Base-by-base conservation (phyloP, 208 protist species). In the Dictyostelium gargantuum region DNA sequence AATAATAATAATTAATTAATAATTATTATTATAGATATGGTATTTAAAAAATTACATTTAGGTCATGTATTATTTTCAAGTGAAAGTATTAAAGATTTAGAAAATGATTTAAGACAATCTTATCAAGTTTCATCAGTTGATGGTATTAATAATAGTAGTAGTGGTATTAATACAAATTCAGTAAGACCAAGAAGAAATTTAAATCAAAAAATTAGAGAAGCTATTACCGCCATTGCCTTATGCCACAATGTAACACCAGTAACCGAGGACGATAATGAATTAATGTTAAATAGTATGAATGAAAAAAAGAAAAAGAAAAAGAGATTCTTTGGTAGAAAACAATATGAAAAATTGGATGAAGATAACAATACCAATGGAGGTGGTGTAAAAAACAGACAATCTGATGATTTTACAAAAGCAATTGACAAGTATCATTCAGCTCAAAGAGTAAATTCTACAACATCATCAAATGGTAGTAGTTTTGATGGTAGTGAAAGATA, bases 231-330 rank as follows among this genome's bases (percentile, higher is more conserved):
- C 4, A 95, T 99, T 42, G 98, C 98, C 6, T 86, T 99, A 19
- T 99, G 98, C 92, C 98, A 99, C 95, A 99, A 99, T 91, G 99
- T 99, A 3, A 99, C 98, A 56, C 98, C 98, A 11, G 97, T 99
- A 1, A 52, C 95, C n/a, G 91, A 95, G 1, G 56, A 80, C n/a
- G 97, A 97, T 40, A 96, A 95, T 75, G 79, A 85, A 17, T 15
- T 29, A 23, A 10, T 75, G 6, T 26, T 48, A 2, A 44, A 68
- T 42, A 56, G 5, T 32, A 35, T 44, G 6, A 48, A 44, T 48
- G 35, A 84, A 54, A 68, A 63, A n/a, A 84, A 81, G 38, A 80
- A 80, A 26, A 58, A 52, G 32, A 80, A 80, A 29, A 80, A 56
- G 5, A 58, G 21, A 19, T 61, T 61, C 13, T 81, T 81, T 58